phyloP scores from a whole-genome alignment of 805 yeast genomes.

The Hanseniaspora jakobsenii region DNA sequence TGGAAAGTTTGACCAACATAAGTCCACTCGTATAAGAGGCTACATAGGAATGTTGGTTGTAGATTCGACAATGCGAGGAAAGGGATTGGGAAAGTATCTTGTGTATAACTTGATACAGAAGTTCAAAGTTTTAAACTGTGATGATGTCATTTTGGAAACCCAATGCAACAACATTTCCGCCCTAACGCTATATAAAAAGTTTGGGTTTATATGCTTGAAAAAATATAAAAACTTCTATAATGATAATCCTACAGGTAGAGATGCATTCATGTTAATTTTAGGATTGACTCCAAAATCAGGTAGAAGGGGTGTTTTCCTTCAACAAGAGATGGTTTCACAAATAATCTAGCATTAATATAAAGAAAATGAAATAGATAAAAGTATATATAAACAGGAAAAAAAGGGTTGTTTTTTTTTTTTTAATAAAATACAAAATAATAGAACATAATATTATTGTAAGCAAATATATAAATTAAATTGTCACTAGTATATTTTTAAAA shows the following conservation, averaged over 20 bases:
- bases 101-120: conserved; percentile 49
- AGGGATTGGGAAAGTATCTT: conserved; percentile 68
- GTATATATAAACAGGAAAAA: conserved; percentile 30
- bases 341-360: not conserved
- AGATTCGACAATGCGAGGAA: conserved; percentile 54
- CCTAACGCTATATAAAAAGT: conserved; percentile 51
- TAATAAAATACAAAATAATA: too few species aligned
- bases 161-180: conserved; percentile 74
- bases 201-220: conserved; percentile 65
- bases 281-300: conserved; percentile 59
- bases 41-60: conserved; percentile 96
- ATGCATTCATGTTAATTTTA: conserved; percentile 75
- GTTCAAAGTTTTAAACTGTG: conserved; percentile 53
- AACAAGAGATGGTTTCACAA: too few species aligned
- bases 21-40: conserved; percentile 57
- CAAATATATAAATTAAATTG: too few species aligned
- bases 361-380: not conserved
- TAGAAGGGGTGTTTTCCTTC: conserved; percentile 42
- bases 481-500: too few species aligned
- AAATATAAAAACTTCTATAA: conserved; percentile 80
- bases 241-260: conserved; percentile 43
- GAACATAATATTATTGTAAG: too few species aligned
- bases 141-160: conserved; percentile 87
- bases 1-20: conserved; percentile 65
- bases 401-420: conserved; percentile 39